A percentile compares a stretch with the other conserved stretches of the same genome.
phyloP scores from a whole-genome alignment of 345 rosid genomes.

The Eucalyptus pumila region DNA sequence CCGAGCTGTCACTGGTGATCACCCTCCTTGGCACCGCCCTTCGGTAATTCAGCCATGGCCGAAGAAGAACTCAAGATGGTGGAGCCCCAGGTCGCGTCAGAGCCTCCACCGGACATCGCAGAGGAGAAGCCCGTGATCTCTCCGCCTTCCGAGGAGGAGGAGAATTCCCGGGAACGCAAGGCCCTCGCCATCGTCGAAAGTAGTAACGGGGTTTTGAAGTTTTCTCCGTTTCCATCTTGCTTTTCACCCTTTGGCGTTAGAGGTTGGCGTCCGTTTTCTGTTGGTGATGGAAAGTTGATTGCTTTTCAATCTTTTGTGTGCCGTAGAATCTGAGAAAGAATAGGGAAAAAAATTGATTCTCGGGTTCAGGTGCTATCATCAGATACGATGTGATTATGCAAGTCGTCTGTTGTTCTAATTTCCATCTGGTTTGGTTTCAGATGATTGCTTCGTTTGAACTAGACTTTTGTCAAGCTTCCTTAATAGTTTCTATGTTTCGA shows the following conservation, averaged over 20 bases:
- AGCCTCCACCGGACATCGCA: conserved; percentile 7
- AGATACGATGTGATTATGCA: background rate
- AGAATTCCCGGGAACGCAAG: conserved; percentile 6
- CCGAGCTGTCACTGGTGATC: background rate
- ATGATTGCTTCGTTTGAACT: background rate
- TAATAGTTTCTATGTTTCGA: background rate
- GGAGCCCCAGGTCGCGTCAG: conserved; percentile 14
- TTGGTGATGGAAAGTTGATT: background rate
- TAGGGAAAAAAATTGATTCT: too few species aligned
- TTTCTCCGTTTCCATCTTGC: background rate
- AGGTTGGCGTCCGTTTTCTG: background rate
- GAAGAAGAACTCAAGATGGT: conserved; percentile 32
- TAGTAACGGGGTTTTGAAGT: conserved; percentile 7
- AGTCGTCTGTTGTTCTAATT: background rate
- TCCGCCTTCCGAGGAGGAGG: conserved; percentile 7
- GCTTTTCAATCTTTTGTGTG: background rate
- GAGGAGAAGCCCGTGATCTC: conserved; percentile 32
- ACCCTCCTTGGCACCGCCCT: background rate
- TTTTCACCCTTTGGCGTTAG: background rate
- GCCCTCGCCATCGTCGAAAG: conserved; percentile 20
- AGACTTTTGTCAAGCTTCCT: background rate
- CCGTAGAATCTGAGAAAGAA: background rate
- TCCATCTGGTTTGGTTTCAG: background rate
- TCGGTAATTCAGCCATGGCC: conserved; percentile 14
- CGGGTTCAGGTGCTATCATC: background rate